These are phyloP conservation scores for Passalora sequoiae DNA, from an alignment of 2,329 filamentous ascomycete species.

Conservation along the genomic window DNA sequence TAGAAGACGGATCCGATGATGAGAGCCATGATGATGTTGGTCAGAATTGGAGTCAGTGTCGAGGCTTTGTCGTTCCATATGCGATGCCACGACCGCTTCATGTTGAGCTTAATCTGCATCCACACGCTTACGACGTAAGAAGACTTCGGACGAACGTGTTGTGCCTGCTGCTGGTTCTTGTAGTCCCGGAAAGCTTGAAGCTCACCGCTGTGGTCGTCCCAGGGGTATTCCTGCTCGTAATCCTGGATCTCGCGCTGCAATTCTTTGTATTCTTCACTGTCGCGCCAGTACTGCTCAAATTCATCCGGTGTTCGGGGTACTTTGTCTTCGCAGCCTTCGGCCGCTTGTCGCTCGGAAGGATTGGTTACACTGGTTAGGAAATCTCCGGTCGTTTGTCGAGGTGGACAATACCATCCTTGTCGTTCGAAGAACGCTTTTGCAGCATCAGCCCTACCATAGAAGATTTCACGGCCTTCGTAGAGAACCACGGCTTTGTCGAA, in stretches of 20 bases:
- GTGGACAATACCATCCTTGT: constrained; percentile 64
- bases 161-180: constrained; percentile 50
- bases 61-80: constrained; percentile 51
- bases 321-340: constrained; percentile 54
- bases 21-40: constrained; percentile 53
- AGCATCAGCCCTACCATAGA: constrained; percentile 58
- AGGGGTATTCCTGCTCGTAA: constrained; percentile 46
- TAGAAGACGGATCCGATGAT: constrained; percentile 60
- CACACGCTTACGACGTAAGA: constrained; percentile 54
- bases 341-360: constrained; percentile 53
- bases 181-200: constrained; percentile 44
- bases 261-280: constrained; percentile 42
- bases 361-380: constrained; percentile 67
- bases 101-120: constrained; percentile 52
- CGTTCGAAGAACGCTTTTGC: constrained; percentile 63
- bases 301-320: constrained; percentile 66
- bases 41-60: constrained; percentile 43
- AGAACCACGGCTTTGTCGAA: constrained; percentile 73
- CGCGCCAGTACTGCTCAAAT: constrained; percentile 52
- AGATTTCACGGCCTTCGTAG: constrained; percentile 74
- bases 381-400: constrained; percentile 63
- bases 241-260: constrained; percentile 48
- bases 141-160: constrained; percentile 51
- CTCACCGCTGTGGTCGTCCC: constrained; percentile 37
- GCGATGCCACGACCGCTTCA: constrained; percentile 47